Conservation (phyloP, 306 rosid species). For the Crataegus laevigata region DNA sequence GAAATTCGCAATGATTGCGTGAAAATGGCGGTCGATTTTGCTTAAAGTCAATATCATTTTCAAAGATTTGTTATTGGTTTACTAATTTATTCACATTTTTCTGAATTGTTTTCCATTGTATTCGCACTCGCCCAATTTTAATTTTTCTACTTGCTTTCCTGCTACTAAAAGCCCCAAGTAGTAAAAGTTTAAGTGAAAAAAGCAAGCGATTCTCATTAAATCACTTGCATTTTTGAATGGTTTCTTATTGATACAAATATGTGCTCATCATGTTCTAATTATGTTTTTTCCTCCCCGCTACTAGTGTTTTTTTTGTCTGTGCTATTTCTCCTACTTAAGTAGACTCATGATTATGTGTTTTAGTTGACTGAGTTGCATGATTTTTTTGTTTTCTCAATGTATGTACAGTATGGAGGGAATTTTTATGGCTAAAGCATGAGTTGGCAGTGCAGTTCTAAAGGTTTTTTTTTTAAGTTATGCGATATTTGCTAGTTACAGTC, state of each 20-base stretch:
- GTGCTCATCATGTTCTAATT: not conserved
- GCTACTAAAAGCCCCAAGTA: not conserved
- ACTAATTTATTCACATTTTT: not conserved
- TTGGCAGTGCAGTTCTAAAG: slow-evolving; percentile 12
- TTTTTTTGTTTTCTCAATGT: not conserved
- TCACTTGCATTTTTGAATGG: not conserved
- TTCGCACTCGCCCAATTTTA: not conserved
- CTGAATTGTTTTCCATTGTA: not conserved
- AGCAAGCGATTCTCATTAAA: not conserved
- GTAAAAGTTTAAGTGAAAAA: not conserved
- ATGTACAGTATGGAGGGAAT: slow-evolving; percentile 1
- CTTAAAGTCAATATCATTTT: not conserved
- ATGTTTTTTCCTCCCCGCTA: not conserved
- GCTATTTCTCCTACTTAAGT: not conserved
- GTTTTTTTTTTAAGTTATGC: slow-evolving; percentile 31
- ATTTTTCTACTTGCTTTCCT: not conserved
- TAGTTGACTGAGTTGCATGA: not conserved
- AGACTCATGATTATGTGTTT: not conserved
- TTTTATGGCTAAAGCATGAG: slow-evolving; percentile 17
- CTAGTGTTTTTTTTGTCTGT: not conserved
- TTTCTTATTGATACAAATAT: not conserved
- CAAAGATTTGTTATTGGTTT: not conserved
- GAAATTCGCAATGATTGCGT: not conserved
- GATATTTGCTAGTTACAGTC: slow-evolving; percentile 21
- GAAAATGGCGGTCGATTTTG: not conserved